Evolutionary conservation across 2,329 filamentous ascomycete genomes (phyloP), one percentile per base, ranked within the genome.

Genomic region (Aspergillus cejpii): DNA sequence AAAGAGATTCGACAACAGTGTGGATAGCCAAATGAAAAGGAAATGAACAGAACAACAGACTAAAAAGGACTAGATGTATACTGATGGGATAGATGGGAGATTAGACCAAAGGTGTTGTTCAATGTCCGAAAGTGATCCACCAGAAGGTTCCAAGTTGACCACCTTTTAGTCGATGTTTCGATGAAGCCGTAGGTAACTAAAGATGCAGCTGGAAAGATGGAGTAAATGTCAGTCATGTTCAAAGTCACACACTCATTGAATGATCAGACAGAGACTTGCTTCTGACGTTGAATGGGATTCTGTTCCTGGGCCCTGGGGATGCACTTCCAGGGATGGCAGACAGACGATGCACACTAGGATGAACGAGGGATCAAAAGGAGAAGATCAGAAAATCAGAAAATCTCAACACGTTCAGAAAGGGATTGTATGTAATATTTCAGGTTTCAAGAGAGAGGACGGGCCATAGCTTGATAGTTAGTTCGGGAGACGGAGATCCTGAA

Each of bases 21-120:
- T 15, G 15, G 31, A 24, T 49, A 52, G 47, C 49, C 53, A 57
- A 59, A 54, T 52, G 52, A 51, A 49, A 49, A 24, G 60, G 57
- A 56, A 61, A 63, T 60, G 61, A 52, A 19, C 31, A 10, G 17
- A 34, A 34, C 14, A 17, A 15, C 11, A 17, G 17, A 17, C 31
- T 34, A 27, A 41, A 37, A 27, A 42, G 47, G 31, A 44, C 42
- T 38, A 42, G 46, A 41, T 42, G 31, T 17, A 8, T 17, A 12
- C 10, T 20, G 15, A 20, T 20, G 31, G 15, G 31, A 19, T 17
- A 15, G 14, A n/a, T 20, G 41, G 44, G 49, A 41, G 40, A 40
- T 47, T 49, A 48, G 45, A 45, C 40, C 39, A 41, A 52, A 44
- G 43, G 42, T 37, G 41, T 39, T 51, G 48, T 48, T 49, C 49